Conservation (phyloP, 1,284 basidiomycete species). For the Leccinum pallidistipes region DNA sequence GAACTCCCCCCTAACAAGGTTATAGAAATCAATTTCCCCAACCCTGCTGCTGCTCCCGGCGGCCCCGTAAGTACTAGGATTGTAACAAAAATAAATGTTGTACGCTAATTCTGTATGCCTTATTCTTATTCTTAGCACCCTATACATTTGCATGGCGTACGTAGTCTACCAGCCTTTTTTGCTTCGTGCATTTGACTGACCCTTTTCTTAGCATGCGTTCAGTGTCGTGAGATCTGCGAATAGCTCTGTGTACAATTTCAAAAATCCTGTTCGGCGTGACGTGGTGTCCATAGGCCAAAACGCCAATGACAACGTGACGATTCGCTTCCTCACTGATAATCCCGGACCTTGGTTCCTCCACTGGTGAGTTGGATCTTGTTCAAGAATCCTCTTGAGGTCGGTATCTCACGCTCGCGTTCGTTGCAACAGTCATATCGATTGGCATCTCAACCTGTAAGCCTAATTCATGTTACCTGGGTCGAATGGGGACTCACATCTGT, state of each 20-base stretch:
- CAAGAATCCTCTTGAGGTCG: not conserved
- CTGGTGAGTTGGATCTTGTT: conserved; percentile 33
- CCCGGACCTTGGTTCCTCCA: conserved; percentile 51
- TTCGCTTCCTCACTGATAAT: conserved; percentile 48
- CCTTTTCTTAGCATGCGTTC: conserved; percentile 24
- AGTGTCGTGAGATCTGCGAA: conserved; percentile 25
- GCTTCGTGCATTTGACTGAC: not conserved
- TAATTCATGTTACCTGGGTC: not conserved
- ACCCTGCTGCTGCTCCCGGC: conserved; percentile 23
- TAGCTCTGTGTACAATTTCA: conserved; percentile 23
- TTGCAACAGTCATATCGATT: conserved; percentile 39
- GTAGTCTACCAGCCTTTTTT: conserved; percentile 2
- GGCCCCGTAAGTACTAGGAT: conserved; percentile 35
- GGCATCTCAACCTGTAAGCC: conserved; percentile 38
- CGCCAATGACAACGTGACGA: conserved; percentile 39
- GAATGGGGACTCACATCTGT: conserved; percentile 3
- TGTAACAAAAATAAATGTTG: not conserved
- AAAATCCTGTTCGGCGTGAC: conserved; percentile 31
- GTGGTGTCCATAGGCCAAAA: conserved; percentile 22
- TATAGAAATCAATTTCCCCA: conserved; percentile 37
- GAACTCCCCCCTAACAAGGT: conserved; percentile 30
- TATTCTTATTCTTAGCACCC: conserved; percentile 25
- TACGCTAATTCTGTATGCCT: conserved; percentile 5
- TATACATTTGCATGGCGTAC: conserved; percentile 38
- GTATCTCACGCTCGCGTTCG: not conserved